Evolutionary conservation across 345 rosid species (phyloP), one percentile per base, ranked within the genome.

Genomic region (Eutrema yunnanense): DNA sequence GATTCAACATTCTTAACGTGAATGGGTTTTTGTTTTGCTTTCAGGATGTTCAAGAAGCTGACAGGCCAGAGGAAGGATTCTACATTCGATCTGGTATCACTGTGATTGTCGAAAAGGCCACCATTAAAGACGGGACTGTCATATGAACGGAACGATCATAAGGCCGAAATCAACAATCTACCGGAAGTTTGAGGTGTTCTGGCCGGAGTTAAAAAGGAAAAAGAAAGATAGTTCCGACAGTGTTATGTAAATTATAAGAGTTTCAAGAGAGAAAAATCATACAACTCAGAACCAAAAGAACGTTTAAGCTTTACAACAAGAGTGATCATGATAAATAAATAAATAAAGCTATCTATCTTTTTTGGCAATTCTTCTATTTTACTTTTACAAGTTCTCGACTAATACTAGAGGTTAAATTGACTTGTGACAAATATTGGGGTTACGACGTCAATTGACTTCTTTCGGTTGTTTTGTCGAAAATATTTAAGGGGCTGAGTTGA

Each of bases 21-120:
- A 30, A 38, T 29, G 10, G 4, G 22, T 6, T 59, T 2, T 0
- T 8, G 13, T 11, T 11, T 29, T 75, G 16, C 4, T 32, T 69
- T 9, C 60, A 92, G 96, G 96, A 82, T 73, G 90, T 95, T 69
- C 78, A 89, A 81, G 99, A 92, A 82, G 89, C 92, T 7, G 96
- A 88, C 37, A 86, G 92, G 73, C 86, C 91, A 30, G 87, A 86
- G 59, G 85, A 82, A 32, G 98, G 98, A 37, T 87, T 91, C 73
- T 89, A 91, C 79, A 86, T 95, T 13, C 88, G 97, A 14, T 84
- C 84, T 1, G 96, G 99, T 58, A 79, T 87, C 76, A 84, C 96
- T 37, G 80, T 95, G 34, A 59, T 92, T 56, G 44, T 78, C 30
- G 97, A 95, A 80, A 95, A 90, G 84, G 96, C 99, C 40, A 92